Base-by-base conservation (phyloP, 371 early-diverging fungal genomes). In the Nosema bombycis region DNA sequence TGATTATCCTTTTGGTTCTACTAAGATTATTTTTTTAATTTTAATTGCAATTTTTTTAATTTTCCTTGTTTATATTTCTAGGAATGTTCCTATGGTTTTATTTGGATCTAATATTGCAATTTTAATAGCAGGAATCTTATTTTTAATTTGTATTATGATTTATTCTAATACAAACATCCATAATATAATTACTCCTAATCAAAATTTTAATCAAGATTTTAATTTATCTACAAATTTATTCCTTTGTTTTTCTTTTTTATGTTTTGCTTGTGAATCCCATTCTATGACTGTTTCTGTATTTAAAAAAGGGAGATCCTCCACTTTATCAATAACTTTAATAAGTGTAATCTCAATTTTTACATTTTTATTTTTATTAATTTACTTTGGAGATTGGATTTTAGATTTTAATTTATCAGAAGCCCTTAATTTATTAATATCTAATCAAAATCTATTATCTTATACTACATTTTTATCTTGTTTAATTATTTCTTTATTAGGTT, bases 401-500 rank as follows among this genome's bases (percentile, higher is more conserved):
- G 1, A 66, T 10, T 36, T 37, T 33, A 66, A 38, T 23, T 37
- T 66, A 37, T 14, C 15, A 32, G 66, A 66, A 15, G 23, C 34
- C 6, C 23, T 66, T n/a, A 32, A 10, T 21, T 18, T 6, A 32
- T 37, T 66, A 24, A 18, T 30, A 34, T 37, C 66, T 12, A 46
- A 18, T 46, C 18, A 46, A 6, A 46, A 46, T 23, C 3, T 58
- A 18, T 24, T 58, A 24, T 58, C 58, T 24, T 3, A 24, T 58
- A 24, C n/a, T 18, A 12, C n/a, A 36, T 66, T 66, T 37, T 14
- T 66, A 24, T 4, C 18, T 23, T 30, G 28, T 21, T 23, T 18
- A 28, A 38, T 66, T 66, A 32, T 32, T 26, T 33, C 66, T 21
- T 34, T 37, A 1, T 37, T 66, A 36, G 66, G 66, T 34, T 66